Percentiles rank a stretch among this genome's conserved stretches.
phyloP scores from a whole-genome alignment of 2,329 filamentous ascomycete species.

The Gnomoniopsis sp. region DNA sequence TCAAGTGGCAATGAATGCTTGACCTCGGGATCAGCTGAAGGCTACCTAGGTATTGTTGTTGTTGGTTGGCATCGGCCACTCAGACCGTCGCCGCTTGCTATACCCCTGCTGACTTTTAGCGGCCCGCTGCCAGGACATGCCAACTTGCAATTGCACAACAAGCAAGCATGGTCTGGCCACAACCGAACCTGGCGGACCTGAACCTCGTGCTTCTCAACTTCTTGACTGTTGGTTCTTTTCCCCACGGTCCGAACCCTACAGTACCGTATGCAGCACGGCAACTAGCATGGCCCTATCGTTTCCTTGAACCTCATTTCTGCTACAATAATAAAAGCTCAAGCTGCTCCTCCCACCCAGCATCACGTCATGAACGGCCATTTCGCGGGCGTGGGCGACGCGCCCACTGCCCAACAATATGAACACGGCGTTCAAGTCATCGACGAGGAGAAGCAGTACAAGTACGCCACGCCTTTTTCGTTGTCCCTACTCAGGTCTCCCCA shows the following conservation, averaged over 20 bases:
- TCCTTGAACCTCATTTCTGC: conserved; percentile 6
- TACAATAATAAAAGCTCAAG: neutral
- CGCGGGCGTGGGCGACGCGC: conserved; percentile 66
- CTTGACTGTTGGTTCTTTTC: neutral
- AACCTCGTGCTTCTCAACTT: neutral
- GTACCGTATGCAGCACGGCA: conserved; percentile 6
- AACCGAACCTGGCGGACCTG: too few species aligned
- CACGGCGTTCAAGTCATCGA: conserved; percentile 97
- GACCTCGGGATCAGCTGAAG: neutral
- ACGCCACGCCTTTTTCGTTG: conserved; percentile 3
- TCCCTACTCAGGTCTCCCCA: conserved; percentile 15
- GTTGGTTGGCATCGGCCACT: too few species aligned
- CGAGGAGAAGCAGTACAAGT: conserved; percentile 94
- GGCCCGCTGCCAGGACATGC: neutral
- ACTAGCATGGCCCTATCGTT: conserved; percentile 16
- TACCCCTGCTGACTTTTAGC: neutral
- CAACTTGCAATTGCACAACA: conserved; percentile 3
- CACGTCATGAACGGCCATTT: conserved; percentile 74
- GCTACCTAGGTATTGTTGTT: neutral
- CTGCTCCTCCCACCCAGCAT: conserved; percentile 2
- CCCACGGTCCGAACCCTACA: neutral
- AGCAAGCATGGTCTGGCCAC: conserved; percentile 5
- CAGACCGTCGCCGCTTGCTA: neutral
- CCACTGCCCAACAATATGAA: conserved; percentile 67
- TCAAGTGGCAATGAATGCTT: neutral